phyloP scores from a whole-genome alignment of 2,329 filamentous ascomycete genomes.

The Trichophyton mentagrophytes region DNA sequence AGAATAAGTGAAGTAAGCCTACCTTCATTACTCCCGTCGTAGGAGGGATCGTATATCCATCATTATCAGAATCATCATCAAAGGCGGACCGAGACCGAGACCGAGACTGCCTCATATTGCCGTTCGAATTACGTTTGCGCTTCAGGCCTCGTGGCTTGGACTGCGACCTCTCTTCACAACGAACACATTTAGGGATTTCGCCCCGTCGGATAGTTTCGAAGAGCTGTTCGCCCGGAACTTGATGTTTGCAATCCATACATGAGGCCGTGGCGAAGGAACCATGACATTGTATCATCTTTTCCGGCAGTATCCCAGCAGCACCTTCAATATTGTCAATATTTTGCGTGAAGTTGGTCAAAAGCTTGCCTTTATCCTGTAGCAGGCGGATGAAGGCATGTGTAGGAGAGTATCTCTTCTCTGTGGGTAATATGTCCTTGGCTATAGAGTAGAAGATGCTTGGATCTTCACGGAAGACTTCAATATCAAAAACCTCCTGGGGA shows the following conservation, averaged over 20 bases:
- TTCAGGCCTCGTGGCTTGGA: slow-evolving; percentile 38
- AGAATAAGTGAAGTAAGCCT: slow-evolving; percentile 13
- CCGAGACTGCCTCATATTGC: slow-evolving; percentile 34
- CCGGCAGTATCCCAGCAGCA: slow-evolving; percentile 64
- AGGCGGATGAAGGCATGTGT: slow-evolving; percentile 90
- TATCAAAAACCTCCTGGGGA: slow-evolving; percentile 92
- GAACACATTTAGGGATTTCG: slow-evolving; percentile 62
- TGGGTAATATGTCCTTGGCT: slow-evolving; percentile 78
- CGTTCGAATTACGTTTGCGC: slow-evolving; percentile 41
- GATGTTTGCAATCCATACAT: slow-evolving; percentile 67
- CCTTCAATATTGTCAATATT: slow-evolving; percentile 96
- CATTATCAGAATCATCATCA: slow-evolving; percentile 45
- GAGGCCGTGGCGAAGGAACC: slow-evolving; percentile 88
- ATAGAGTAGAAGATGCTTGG: slow-evolving; percentile 84
- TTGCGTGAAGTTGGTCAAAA: slow-evolving; percentile 94
- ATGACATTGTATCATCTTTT: slow-evolving; percentile 89
- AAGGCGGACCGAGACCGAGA: slow-evolving; percentile 41
- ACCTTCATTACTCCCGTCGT: slow-evolving; percentile 68
- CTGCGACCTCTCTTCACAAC: slow-evolving; percentile 49
- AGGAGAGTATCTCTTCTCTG: slow-evolving; percentile 67
- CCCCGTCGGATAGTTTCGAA: slow-evolving; percentile 67
- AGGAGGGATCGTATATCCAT: slow-evolving; percentile 51
- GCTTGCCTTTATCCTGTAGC: slow-evolving; percentile 73
- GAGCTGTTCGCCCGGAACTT: slow-evolving; percentile 62
- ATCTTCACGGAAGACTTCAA: slow-evolving; percentile 71